Base-by-base conservation (phyloP, 257 asterid species). In the Nicotiana paniculata region DNA sequence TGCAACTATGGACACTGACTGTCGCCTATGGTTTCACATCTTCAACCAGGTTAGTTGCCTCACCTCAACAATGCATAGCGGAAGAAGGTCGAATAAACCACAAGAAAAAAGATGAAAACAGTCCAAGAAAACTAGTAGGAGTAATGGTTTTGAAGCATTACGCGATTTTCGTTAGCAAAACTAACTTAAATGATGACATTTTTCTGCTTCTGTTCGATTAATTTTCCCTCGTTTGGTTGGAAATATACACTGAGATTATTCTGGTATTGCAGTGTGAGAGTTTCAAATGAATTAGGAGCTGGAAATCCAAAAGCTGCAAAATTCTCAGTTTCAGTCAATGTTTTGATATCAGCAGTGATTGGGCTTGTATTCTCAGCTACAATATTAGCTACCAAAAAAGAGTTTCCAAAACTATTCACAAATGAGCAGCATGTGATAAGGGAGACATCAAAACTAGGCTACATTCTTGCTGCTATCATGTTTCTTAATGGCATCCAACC, bases 21-120 rank as follows among this genome's bases (percentile, higher is more conserved):
- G 78, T 93, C 81, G 82, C 93, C 32, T 83, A 93, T 3, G 98
- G 98, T 24, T 91, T 95, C 92, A 93, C 92, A 81, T 91, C 97
- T 65, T 51, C 90, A 2, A 86, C 86, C 81, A 85, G 90, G 89
- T 85, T 13, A 62, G 82, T 17, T 7, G 28, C 8, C 81, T 75
- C 69, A 16, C 24, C 63, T 57, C 18, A 17, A 57, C 63, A 2
- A 7, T 17, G 63, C 26, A 17, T 51, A 39, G 48, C 48, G 48
- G 48, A 39, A 39, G 10, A 39, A 39, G 48, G 48, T 0, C 10
- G 48, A 6, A 39, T 39, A 54, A 12, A 54, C 18, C 16, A 15
- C 17, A 54, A 54, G 17, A 9, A 10, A 51, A 3, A 51, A 17
- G 15, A 51, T 51, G 15, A 61, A 61, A 61, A 61, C 4, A n/a